Conservation (phyloP, 192 early-diverging fungal species). For the Rhizophagus clarus region DNA sequence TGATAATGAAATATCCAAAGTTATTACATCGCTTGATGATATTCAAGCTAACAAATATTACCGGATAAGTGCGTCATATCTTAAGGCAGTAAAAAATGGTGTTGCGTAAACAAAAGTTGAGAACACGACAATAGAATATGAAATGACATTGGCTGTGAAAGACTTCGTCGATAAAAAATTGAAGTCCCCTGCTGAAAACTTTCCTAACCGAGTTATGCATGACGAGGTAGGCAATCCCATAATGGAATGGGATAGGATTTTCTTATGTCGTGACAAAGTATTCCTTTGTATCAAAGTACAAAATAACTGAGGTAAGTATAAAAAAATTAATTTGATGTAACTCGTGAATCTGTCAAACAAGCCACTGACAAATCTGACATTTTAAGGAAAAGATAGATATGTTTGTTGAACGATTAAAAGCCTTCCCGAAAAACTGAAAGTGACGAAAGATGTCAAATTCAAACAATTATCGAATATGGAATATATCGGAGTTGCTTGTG, state of each 20-base stretch:
- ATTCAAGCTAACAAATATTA: conserved; percentile 2
- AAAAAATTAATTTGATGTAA: not conserved
- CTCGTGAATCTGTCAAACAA: no score
- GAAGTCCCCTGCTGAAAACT: conserved; percentile 9
- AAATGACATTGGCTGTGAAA: conserved; percentile 6
- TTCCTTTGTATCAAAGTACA: conserved; percentile 25
- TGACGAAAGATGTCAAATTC: no score
- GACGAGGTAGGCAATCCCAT: not conserved
- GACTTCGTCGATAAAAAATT: not conserved
- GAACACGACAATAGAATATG: conserved; percentile 13
- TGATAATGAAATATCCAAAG: not conserved
- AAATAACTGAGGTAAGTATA: conserved; percentile 21
- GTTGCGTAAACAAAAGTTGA: conserved; percentile 3
- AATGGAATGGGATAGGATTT: conserved; percentile 27
- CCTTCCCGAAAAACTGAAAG: no score
- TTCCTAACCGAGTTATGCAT: conserved; percentile 28
- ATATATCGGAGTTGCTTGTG: no score
- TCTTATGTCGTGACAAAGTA: conserved; percentile 7
- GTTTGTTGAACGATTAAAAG: no score
- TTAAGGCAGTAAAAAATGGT: not conserved
- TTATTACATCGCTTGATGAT: not conserved
- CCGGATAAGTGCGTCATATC: conserved; percentile 6
- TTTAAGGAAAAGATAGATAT: no score
- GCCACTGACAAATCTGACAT: no score
- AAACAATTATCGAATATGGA: no score